Conservation (phyloP, 1,284 basidiomycete genomes). For the Ceratobasidium theobromae region DNA sequence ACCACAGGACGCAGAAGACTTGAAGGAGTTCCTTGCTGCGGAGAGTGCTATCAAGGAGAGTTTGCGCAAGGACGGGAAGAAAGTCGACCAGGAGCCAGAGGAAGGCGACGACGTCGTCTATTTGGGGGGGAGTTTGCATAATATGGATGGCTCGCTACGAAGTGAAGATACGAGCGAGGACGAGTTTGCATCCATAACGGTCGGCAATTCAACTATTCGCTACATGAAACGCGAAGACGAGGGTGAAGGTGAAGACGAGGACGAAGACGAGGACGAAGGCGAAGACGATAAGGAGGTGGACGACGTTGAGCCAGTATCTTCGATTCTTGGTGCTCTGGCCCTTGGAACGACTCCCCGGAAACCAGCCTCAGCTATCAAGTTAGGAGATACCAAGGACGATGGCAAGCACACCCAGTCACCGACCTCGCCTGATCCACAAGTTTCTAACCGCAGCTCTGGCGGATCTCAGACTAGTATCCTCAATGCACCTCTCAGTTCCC, state of each 20-base stretch:
- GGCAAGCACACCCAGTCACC: background rate
- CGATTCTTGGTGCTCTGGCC: slow-evolving; percentile 26
- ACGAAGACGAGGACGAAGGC: too few species aligned
- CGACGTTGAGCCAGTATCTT: slow-evolving; percentile 16
- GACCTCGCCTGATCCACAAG: background rate
- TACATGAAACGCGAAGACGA: slow-evolving; percentile 9
- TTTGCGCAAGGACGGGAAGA: slow-evolving; percentile 9
- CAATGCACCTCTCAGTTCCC: background rate
- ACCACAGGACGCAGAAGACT: slow-evolving; percentile 32
- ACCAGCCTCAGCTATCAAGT: background rate
- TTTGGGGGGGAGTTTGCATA: slow-evolving; percentile 13
- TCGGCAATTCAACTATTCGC: slow-evolving; percentile 10
- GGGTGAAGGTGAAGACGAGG: slow-evolving; percentile 6
- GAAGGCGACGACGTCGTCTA: slow-evolving; percentile 30
- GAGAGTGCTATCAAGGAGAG: slow-evolving; percentile 28
- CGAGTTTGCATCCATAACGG: slow-evolving; percentile 12
- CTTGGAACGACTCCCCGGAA: background rate
- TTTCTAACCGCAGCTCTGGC: background rate
- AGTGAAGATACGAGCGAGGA: slow-evolving; percentile 23
- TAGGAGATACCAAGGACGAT: background rate
- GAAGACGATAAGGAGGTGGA: slow-evolving; percentile 8
- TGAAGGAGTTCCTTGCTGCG: slow-evolving; percentile 33
- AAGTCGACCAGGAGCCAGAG: background rate
- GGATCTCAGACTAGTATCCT: background rate
- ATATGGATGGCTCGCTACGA: slow-evolving; percentile 16